These are phyloP conservation scores for Aleurites moluccanus DNA, from an alignment of 441 rosid species.

Conservation along the genomic window DNA sequence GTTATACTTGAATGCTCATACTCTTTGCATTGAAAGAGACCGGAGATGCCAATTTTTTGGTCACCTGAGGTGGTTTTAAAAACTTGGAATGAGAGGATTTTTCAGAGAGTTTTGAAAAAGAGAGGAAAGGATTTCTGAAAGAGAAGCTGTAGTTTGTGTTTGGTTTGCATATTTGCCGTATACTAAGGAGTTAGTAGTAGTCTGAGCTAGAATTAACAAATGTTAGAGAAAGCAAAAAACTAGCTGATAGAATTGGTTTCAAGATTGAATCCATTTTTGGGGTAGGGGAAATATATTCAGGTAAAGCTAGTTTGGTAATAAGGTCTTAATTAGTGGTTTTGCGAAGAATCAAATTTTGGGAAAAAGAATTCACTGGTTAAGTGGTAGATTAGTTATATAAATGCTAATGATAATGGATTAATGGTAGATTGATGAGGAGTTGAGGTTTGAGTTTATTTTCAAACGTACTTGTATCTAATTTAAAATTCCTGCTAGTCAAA, in stretches of 20 bases:
- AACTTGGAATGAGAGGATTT: constrained; percentile 51
- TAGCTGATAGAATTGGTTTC: constrained; percentile 24
- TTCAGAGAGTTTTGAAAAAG: constrained; percentile 43
- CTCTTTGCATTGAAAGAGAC: constrained; percentile 70
- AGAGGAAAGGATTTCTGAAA: constrained; percentile 39
- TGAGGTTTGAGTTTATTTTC: constrained; percentile 5
- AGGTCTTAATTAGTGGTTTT: too few relatives aligned
- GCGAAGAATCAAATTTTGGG: not conserved
- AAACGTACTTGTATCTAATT: constrained; percentile 3
- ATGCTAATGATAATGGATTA: not conserved
- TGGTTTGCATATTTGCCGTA: constrained; percentile 51
- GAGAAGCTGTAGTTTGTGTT: constrained; percentile 25
- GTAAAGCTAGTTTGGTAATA: too few relatives aligned
- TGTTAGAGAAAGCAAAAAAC: constrained; percentile 19
- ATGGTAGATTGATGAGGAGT: not conserved
- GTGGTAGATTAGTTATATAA: not conserved
- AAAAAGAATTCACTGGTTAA: not conserved
- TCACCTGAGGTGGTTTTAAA: constrained; percentile 50
- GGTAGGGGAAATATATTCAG: too few relatives aligned
- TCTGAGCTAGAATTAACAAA: constrained; percentile 20
- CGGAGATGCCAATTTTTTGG: constrained; percentile 45
- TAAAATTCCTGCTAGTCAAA: not conserved
- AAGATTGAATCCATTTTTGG: constrained; percentile 24
- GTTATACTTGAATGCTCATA: too few relatives aligned
- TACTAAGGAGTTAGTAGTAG: constrained; percentile 41